A percentile compares a stretch with the other conserved stretches of the same genome.
Evolutionary conservation across 2,329 filamentous ascomycete species (phyloP).

Genomic region (Neurospora sp.): DNA sequence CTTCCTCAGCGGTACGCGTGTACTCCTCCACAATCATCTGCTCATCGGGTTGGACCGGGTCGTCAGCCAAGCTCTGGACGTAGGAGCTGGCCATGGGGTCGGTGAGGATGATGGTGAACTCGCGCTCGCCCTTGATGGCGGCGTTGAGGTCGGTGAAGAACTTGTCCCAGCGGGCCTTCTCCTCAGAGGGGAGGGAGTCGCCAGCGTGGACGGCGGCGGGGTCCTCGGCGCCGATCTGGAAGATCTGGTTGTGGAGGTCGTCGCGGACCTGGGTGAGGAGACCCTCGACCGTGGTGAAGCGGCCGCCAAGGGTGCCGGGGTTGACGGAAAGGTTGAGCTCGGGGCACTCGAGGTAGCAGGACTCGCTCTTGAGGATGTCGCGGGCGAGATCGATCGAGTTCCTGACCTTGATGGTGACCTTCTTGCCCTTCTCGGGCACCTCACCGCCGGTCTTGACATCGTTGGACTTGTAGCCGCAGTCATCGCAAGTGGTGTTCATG

Average conservation of each 20-base stretch:
- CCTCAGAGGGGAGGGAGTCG: constrained; percentile 60
- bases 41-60: constrained; percentile 58
- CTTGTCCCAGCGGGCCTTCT: constrained; percentile 62
- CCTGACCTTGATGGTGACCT: constrained; percentile 67
- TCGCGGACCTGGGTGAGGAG: constrained; percentile 85
- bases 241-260: constrained; percentile 81
- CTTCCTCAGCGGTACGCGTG: constrained; percentile 78
- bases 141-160: constrained; percentile 72
- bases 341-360: constrained; percentile 74
- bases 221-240: constrained; percentile 60
- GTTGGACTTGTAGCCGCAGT: constrained; percentile 89
- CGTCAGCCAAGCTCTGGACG: constrained; percentile 77
- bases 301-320: constrained; percentile 85
- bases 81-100: constrained; percentile 91
- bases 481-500: constrained; percentile 86
- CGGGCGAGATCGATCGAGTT: constrained; percentile 65
- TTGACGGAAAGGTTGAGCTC: constrained; percentile 83
- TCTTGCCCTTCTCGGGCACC: constrained; percentile 75
- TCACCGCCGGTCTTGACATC: constrained; percentile 97
- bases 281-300: constrained; percentile 95
- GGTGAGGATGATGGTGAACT: constrained; percentile 73
- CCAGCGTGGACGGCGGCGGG: constrained; percentile 53
- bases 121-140: constrained; percentile 69
- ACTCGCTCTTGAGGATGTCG: constrained; percentile 95
- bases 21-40: constrained; percentile 78